Evolutionary conservation across 306 rosid genomes (phyloP).

Genomic region (Mucuna pruriens): DNA sequence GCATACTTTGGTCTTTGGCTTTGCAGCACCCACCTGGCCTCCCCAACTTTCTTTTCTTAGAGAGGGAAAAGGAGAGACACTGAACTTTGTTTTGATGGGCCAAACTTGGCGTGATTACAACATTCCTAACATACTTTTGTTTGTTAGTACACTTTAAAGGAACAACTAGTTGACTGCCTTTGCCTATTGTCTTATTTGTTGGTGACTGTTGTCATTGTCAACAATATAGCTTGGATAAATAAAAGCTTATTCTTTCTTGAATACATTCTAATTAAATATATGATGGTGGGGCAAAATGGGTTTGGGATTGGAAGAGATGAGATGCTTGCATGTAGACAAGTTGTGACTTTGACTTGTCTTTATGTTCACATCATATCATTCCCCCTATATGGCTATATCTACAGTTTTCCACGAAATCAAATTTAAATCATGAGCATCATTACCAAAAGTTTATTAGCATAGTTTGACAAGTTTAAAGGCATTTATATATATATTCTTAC

Average conservation of each 20-base stretch:
- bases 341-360: background rate
- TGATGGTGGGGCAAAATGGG: constrained; percentile 3
- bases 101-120: constrained; percentile 39
- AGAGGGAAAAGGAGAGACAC: background rate
- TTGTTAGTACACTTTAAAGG: constrained; percentile 32
- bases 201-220: constrained; percentile 22
- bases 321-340: background rate
- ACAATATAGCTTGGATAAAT: background rate
- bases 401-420: background rate
- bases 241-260: background rate
- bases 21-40: constrained; percentile 10
- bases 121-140: constrained; percentile 42
- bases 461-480: background rate
- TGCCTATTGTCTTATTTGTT: constrained; percentile 21
- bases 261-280: background rate
- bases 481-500: too few relatives aligned
- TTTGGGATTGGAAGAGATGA: background rate
- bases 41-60: background rate
- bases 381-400: background rate
- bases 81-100: constrained; percentile 34
- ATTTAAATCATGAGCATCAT: background rate
- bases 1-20: background rate
- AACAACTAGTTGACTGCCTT: constrained; percentile 1
- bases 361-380: constrained; percentile 11
- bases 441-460: background rate